These are phyloP conservation scores for Poteriospumella lacustris DNA, from an alignment of 108 stramenopile genomes.

Conservation along the genomic window DNA sequence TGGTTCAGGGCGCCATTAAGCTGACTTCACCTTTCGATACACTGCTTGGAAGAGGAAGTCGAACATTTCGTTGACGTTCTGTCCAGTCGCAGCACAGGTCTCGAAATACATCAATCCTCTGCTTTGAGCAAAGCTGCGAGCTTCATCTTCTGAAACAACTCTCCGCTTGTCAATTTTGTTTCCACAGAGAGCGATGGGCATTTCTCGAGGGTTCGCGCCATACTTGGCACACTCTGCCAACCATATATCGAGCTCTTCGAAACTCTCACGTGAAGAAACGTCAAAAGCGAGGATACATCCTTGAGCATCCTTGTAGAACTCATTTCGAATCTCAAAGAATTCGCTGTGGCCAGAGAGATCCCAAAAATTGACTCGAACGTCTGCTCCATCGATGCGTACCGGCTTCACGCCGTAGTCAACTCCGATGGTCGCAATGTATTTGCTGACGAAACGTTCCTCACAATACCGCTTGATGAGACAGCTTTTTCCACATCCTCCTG, in stretches of 20 bases:
- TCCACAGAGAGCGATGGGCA: slow-evolving; percentile 59
- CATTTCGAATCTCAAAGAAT: slow-evolving; percentile 71
- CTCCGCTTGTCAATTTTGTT: slow-evolving; percentile 59
- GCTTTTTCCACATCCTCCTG: slow-evolving; percentile 59
- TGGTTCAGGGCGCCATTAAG: no score
- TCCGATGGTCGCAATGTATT: slow-evolving; percentile 68
- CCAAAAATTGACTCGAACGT: slow-evolving; percentile 54
- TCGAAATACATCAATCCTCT: slow-evolving; percentile 62
- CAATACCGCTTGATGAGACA: slow-evolving; percentile 73
- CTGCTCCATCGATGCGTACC: slow-evolving; percentile 43
- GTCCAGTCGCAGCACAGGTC: slow-evolving; percentile 61
- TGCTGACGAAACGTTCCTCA: slow-evolving; percentile 63
- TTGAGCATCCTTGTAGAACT: slow-evolving; percentile 70
- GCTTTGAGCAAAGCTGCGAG: slow-evolving; percentile 49
- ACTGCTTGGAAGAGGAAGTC: slow-evolving; percentile 51
- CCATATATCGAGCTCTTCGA: slow-evolving; percentile 61
- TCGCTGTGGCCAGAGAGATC: slow-evolving; percentile 56
- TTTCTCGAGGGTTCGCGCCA: slow-evolving; percentile 44
- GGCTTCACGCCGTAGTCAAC: slow-evolving; percentile 74
- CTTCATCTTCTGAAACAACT: slow-evolving; percentile 51
- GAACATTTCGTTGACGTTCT: slow-evolving; percentile 58
- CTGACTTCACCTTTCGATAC: neutral
- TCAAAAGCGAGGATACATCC: slow-evolving; percentile 64
- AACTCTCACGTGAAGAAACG: slow-evolving; percentile 49
- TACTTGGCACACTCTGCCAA: slow-evolving; percentile 52